phyloP scores from a whole-genome alignment of 345 rosid genomes.

The Noccaea caerulescens region DNA sequence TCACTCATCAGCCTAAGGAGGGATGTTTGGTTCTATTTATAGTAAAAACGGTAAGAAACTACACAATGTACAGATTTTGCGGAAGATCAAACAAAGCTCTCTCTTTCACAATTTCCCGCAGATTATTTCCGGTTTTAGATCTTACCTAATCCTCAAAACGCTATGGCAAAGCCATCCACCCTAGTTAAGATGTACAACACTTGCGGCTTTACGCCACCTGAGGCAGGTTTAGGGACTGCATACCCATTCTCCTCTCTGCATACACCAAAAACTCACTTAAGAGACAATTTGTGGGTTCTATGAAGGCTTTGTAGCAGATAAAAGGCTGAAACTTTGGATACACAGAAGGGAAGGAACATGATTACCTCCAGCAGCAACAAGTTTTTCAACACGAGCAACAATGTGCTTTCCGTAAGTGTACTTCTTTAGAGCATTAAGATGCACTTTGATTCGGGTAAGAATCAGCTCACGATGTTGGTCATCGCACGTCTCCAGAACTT shows the following conservation, averaged over 20 bases:
- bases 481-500: conserved; percentile 94
- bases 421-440: conserved; percentile 86
- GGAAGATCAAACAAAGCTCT: conserved; percentile 54
- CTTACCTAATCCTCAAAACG: conserved; percentile 52
- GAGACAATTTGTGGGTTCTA: background rate
- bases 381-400: conserved; percentile 95
- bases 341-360: conserved; percentile 13
- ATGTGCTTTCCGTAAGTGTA: conserved; percentile 97
- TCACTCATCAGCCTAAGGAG: conserved; percentile 45
- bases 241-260: conserved; percentile 46
- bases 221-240: conserved; percentile 37
- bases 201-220: conserved; percentile 38
- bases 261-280: background rate
- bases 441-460: conserved; percentile 84
- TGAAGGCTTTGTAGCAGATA: background rate
- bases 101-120: conserved; percentile 37
- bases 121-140: conserved; percentile 54
- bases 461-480: conserved; percentile 86
- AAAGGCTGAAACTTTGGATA: background rate
- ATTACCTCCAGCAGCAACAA: conserved; percentile 94
- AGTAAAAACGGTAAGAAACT: conserved; percentile 55
- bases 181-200: conserved; percentile 47
- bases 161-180: conserved; percentile 45
- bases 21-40: conserved; percentile 55
- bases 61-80: conserved; percentile 65